Base-by-base conservation (phyloP, 441 rosid species). In the Pelargonium fulgidum region DNA sequence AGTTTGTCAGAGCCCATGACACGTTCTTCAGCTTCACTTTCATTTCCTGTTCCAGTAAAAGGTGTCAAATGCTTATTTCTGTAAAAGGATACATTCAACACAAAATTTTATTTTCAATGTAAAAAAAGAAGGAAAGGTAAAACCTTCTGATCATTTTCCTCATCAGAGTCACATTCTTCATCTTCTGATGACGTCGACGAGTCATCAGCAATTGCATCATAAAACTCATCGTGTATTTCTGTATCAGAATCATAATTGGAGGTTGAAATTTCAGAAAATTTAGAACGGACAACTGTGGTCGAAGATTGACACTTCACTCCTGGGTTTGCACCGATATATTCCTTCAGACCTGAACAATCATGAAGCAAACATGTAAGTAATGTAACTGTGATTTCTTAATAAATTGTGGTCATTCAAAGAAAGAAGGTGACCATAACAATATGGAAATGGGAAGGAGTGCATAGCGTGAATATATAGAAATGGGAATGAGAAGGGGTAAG, bases 291-390 rank as follows among this genome's bases (percentile, higher is more conserved):
- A 76, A 87, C 79, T 14, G 82, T 80, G 19, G 81, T 69, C 17
- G 92, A 72, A 74, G 81, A 68, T 76, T 85, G 89, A 72, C 76
- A 73, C 79, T 81, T 86, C 70, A 90, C 80, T 29, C 83, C 86
- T 68, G 97, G 99, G 78, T 89, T 94, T 74, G 99, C 99, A 78
- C 87, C 93, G 59, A 94, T 81, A 76, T 87, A 94, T 80, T 94
- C 98, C 79, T 92, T 92, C 75, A 94, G 81, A 79, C 97, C 99
- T 92, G 85, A 75, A 70, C 48, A 77, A 72, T 17, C 59, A 73
- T 67, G 63, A 74, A 77, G 64, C 70, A 73, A 33, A 62, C 64
- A 66, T 42, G 19, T 54, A 36, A 81, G 41, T 36, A 36, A 36
- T 48, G 54, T 11, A 13, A 48, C 54, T 48, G n/a, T 48, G 4